Conservation (phyloP, 2,329 filamentous ascomycete species). For the Emmonsiellopsis sp. region DNA sequence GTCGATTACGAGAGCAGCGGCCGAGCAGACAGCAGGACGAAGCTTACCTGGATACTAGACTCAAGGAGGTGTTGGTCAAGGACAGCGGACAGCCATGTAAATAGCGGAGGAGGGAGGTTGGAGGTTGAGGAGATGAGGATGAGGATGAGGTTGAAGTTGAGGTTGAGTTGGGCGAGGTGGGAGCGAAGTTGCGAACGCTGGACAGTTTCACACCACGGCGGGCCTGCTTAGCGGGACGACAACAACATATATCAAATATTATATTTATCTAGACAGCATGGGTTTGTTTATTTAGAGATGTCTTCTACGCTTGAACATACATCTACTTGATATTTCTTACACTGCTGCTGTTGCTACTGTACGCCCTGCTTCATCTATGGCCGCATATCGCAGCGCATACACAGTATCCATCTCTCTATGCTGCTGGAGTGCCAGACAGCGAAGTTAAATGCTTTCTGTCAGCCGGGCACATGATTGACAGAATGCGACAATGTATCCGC, state of each 20-base stretch:
- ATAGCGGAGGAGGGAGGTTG: background rate
- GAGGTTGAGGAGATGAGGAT: background rate
- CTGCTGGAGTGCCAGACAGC: background rate
- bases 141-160: conserved; percentile 1
- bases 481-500: background rate
- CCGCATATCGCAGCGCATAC: background rate
- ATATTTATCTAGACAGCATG: too few species aligned
- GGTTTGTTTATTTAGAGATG: too few species aligned
- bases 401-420: background rate
- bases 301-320: too few species aligned
- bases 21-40: background rate
- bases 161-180: conserved; percentile 1
- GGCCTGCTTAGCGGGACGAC: background rate
- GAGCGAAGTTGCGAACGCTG: conserved; percentile 2
- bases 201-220: conserved; percentile 6
- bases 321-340: background rate
- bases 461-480: background rate
- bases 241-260: too few species aligned
- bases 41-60: background rate
- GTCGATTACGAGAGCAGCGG: background rate
- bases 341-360: background rate
- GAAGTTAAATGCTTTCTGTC: background rate
- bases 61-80: background rate
- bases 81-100: background rate
- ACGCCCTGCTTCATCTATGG: background rate